Evolutionary conservation across 2,329 filamentous ascomycete species (phyloP).

Genomic region (Alternaria tenuissima): DNA sequence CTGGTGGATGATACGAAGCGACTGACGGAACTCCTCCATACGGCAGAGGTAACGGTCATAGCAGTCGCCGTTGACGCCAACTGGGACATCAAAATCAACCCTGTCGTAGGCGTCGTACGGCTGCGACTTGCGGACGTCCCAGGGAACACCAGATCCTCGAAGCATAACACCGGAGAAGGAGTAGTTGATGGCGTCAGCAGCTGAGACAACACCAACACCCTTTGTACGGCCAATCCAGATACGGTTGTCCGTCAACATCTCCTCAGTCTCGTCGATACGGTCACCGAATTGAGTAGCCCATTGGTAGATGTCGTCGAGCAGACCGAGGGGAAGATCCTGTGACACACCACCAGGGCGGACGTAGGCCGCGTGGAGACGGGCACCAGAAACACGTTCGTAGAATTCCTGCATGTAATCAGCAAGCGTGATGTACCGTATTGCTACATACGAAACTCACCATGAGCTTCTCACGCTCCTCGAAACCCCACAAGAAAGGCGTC

Average conservation of each 20-base stretch:
- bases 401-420: conserved; percentile 75
- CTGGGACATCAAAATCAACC: conserved; percentile 97
- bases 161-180: conserved; percentile 98
- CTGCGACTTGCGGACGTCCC: conserved; percentile 95
- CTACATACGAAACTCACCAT: conserved; percentile 71
- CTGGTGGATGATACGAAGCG: conserved; percentile 96
- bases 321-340: conserved; percentile 90
- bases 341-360: conserved; percentile 95
- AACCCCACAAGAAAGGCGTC: conserved; percentile 98
- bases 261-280: conserved; percentile 97
- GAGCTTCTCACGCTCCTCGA: conserved; percentile 99
- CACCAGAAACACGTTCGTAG: conserved; percentile 98
- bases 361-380: conserved; percentile 96
- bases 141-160: conserved; percentile 92
- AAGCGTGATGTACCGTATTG: background rate
- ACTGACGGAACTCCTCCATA: conserved; percentile 99
- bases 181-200: conserved; percentile 94
- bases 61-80: conserved; percentile 96
- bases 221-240: conserved; percentile 97
- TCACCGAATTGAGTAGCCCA: conserved; percentile 99
- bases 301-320: conserved; percentile 98
- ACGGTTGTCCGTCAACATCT: conserved; percentile 98
- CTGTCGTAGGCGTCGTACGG: conserved; percentile 98
- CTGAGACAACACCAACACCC: conserved; percentile 88
- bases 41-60: conserved; percentile 99